phyloP scores from a whole-genome alignment of 306 rosid genomes.

The Dalbergia cultrata region DNA sequence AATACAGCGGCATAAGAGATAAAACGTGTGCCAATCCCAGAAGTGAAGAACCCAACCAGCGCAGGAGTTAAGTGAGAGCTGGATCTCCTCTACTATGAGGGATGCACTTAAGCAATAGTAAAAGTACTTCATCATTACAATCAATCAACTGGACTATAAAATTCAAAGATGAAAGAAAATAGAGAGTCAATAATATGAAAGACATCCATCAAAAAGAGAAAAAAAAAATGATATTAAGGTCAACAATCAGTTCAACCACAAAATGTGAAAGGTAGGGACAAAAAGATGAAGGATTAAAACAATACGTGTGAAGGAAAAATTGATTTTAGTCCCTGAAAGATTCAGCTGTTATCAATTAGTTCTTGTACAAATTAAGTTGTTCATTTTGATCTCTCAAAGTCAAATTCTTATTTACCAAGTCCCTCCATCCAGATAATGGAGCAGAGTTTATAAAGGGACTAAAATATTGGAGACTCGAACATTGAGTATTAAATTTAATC shows the following conservation, averaged over 20 bases:
- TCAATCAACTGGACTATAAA: no score
- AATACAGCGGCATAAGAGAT: slow-evolving; percentile 7
- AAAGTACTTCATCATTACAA: no score
- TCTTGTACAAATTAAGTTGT: background rate
- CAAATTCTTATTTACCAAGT: background rate
- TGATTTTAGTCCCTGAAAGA: slow-evolving; percentile 10
- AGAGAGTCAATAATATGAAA: background rate
- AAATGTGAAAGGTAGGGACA: background rate
- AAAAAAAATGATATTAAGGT: background rate
- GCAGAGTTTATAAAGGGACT: background rate
- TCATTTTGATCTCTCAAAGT: slow-evolving; percentile 24
- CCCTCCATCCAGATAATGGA: slow-evolving; percentile 21
- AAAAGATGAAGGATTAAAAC: background rate
- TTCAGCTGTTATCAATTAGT: background rate
- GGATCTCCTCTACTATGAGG: background rate
- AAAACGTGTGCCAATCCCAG: background rate
- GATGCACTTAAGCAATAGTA: background rate
- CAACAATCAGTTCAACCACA: slow-evolving; percentile 8
- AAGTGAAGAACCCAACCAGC: slow-evolving; percentile 9
- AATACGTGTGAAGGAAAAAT: background rate
- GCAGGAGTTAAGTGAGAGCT: background rate
- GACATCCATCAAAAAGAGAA: no score
- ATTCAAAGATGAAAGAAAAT: slow-evolving; percentile 16
- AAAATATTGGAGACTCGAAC: background rate
- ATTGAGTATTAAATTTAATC: background rate